Evolutionary conservation across 192 early-diverging fungal species (phyloP), one percentile per base, ranked within the genome.

Genomic region (Dimargaris xerosporica): DNA sequence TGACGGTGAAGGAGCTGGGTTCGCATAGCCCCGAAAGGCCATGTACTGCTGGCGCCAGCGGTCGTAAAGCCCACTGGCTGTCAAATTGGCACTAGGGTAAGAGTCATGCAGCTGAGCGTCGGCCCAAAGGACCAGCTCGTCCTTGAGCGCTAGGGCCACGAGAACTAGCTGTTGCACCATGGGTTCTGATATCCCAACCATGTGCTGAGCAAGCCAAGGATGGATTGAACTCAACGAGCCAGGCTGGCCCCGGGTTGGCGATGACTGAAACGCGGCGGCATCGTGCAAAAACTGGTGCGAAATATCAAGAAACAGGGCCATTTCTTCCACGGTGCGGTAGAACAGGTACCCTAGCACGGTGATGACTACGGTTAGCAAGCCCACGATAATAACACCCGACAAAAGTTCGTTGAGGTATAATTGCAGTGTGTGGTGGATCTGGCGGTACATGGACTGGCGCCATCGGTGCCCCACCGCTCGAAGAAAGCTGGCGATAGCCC

Each of bases 1-100:
- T n/a, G n/a, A n/a, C 7, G 34, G 34, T 39, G 34, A 39, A 5
- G 34, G 34, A 5, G 7, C 34, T 7, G 34, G 34, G 7, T 39
- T 39, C 2, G 34, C 7, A 39, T 39, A 39, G 2, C 58, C 58
- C 42, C 43, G 42, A 34, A 60, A 60, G 17, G 58, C 34, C n/a
- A 44, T 19, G 43, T 60, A 60, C n/a, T 60, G 58, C 39, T n/a
- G 39, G n/a, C 58, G 58, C 21, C 31, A 60, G 17, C 58, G 58
- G 3, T 60, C 41, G 42, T 43, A 60, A 5, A 60, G 39, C 10
- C n/a, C 42, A 13, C 41, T 21, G 17, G 58, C 58, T 5, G 58
- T 60, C 16, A 60, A 13, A 21, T 60, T 60, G 30, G 39, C 15
- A 43, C 26, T 41, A 13, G 58, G 58, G 42, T 60, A 60, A 21